phyloP scores from a whole-genome alignment of 192 early-diverging fungal genomes.

The Coemansia sp. region DNA sequence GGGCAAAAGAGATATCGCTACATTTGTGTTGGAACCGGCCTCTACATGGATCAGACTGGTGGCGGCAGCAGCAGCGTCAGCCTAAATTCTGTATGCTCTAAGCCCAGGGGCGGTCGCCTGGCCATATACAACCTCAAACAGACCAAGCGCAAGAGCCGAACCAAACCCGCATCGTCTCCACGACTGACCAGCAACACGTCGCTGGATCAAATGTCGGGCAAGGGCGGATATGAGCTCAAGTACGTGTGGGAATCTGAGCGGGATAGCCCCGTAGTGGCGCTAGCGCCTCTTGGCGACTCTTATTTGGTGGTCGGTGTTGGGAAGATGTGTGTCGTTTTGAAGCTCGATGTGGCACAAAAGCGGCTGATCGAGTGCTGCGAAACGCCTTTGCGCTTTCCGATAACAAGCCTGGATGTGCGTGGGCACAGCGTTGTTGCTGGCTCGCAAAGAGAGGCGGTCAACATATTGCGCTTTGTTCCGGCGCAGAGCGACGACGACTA shows the following conservation, averaged over 20 bases:
- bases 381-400: constrained; percentile 28
- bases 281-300: constrained; percentile 37
- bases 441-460: constrained; percentile 34
- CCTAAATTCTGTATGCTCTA: neutral
- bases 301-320: constrained; percentile 38
- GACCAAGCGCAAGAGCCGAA: constrained; percentile 17
- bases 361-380: constrained; percentile 49
- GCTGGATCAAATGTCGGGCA: neutral
- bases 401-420: constrained; percentile 31
- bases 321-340: constrained; percentile 26
- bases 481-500: neutral
- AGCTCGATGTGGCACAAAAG: constrained; percentile 30
- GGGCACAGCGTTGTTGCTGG: constrained; percentile 29
- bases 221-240: constrained; percentile 28
- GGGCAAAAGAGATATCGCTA: constrained; percentile 37
- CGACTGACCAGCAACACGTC: neutral
- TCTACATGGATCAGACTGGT: constrained; percentile 3
- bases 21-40: constrained; percentile 41
- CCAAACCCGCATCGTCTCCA: neutral
- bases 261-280: constrained; percentile 20
- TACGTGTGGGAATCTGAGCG: constrained; percentile 50
- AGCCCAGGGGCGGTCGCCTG: constrained; percentile 22
- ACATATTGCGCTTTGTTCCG: constrained; percentile 29
- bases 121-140: constrained; percentile 43
- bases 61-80: neutral